A percentile compares a stretch with the other conserved stretches of the same genome.
These are phyloP conservation scores for Hanseniaspora thailandica DNA, from an alignment of 805 yeast species.

Conservation along the genomic window DNA sequence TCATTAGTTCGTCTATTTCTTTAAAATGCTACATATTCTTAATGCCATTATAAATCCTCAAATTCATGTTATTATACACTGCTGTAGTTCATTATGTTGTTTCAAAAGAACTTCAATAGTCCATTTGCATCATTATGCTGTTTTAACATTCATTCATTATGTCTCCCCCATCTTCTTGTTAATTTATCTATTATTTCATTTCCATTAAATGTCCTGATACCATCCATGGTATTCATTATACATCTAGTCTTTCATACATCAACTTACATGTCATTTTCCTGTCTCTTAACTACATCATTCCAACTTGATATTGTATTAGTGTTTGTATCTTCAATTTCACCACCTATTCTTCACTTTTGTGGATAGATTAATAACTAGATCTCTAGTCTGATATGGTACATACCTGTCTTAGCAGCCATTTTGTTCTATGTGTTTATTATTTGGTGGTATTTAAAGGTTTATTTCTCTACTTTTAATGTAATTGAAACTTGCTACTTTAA, in stretches of 20 bases:
- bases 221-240: too few relatives aligned
- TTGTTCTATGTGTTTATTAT: conserved; percentile 22
- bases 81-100: too few relatives aligned
- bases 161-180: too few relatives aligned
- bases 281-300: background rate
- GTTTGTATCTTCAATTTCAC: background rate
- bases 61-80: too few relatives aligned
- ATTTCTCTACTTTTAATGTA: background rate
- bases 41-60: too few relatives aligned
- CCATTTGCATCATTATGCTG: too few relatives aligned
- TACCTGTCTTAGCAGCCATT: conserved; percentile 48
- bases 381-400: conserved; percentile 21
- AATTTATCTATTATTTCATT: too few relatives aligned
- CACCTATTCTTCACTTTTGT: background rate
- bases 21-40: too few relatives aligned
- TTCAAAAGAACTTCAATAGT: too few relatives aligned
- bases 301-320: background rate
- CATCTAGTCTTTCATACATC: background rate
- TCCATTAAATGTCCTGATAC: too few relatives aligned
- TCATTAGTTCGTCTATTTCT: too few relatives aligned
- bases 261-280: background rate
- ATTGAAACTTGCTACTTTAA: background rate
- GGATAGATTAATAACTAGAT: background rate
- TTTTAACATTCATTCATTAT: too few relatives aligned
- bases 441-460: conserved; percentile 9